These are phyloP conservation scores for Sphaerobolus stellatus DNA, from an alignment of 1,284 basidiomycete genomes.

Conservation along the genomic window DNA sequence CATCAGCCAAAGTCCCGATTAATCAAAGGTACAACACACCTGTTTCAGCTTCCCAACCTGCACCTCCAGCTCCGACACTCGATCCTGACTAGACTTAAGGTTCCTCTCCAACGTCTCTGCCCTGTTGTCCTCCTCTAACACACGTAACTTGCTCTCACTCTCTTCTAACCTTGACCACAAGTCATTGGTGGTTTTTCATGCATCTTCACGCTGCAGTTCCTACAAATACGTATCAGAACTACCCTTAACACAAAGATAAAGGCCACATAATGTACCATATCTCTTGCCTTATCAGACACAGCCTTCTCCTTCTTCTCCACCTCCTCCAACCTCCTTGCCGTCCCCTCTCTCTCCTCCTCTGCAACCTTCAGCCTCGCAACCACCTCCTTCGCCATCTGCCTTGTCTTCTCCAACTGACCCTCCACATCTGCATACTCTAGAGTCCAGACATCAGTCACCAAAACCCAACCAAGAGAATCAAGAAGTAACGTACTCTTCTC, in stretches of 20 bases:
- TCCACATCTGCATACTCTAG: constrained; percentile 37
- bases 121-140: constrained; percentile 78
- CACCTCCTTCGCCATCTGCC: constrained; percentile 40
- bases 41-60: constrained; percentile 75
- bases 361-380: too few species aligned
- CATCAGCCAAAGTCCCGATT: constrained; percentile 7
- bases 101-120: constrained; percentile 69
- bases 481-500: constrained; percentile 46
- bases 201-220: constrained; percentile 72
- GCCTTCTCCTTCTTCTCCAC: constrained; percentile 14
- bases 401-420: constrained; percentile 42
- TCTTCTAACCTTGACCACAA: constrained; percentile 53
- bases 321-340: too few species aligned
- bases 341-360: not conserved
- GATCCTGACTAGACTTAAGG: constrained; percentile 73
- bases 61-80: constrained; percentile 76
- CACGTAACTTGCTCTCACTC: constrained; percentile 56
- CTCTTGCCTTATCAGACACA: constrained; percentile 32
- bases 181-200: constrained; percentile 52
- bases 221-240: constrained; percentile 26
- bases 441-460: constrained; percentile 44
- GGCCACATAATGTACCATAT: constrained; percentile 47
- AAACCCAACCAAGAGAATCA: constrained; percentile 43
- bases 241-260: not conserved
- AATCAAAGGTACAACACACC: too few species aligned